A percentile compares a stretch with the other conserved stretches of the same genome.
These are phyloP conservation scores for Teratosphaeria viscida DNA, from an alignment of 2,329 filamentous ascomycete species.

Conservation along the genomic window DNA sequence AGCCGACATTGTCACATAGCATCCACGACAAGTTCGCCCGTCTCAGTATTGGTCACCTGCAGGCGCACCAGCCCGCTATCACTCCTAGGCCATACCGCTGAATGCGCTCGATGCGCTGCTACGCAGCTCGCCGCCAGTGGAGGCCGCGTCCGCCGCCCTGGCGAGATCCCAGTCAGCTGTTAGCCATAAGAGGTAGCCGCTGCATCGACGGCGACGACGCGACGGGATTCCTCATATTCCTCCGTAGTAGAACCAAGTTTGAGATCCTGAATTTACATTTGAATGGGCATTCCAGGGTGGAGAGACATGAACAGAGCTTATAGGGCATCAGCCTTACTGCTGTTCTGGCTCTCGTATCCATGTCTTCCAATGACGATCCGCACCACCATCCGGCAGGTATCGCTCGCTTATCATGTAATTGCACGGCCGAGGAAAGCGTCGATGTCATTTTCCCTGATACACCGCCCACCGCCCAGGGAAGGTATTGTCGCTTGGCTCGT, in stretches of 20 bases:
- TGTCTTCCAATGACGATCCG: too few relatives aligned
- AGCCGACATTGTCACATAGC: conserved; percentile 13
- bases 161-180: conserved; percentile 7
- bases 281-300: neutral
- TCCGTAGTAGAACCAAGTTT: conserved; percentile 8
- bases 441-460: too few relatives aligned
- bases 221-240: conserved; percentile 14
- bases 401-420: too few relatives aligned
- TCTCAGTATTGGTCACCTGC: conserved; percentile 12
- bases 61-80: conserved; percentile 7
- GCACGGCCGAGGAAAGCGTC: too few relatives aligned
- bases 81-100: conserved; percentile 4
- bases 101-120: conserved; percentile 9
- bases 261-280: conserved; percentile 4
- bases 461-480: neutral
- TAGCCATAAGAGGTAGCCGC: conserved; percentile 6
- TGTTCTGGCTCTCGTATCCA: too few relatives aligned
- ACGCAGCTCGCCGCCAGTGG: conserved; percentile 4
- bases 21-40: conserved; percentile 11
- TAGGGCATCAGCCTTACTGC: too few relatives aligned
- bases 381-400: too few relatives aligned
- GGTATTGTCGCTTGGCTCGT: neutral
- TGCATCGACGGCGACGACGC: conserved; percentile 13
- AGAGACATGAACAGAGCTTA: too few relatives aligned
- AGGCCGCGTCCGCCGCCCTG: conserved; percentile 9